A percentile compares a stretch with the other conserved stretches of the same genome.
These are phyloP conservation scores for Sphagnum magellanicum DNA, from an alignment of 228 moss, liverwort and hornwort genomes.

Conservation along the genomic window DNA sequence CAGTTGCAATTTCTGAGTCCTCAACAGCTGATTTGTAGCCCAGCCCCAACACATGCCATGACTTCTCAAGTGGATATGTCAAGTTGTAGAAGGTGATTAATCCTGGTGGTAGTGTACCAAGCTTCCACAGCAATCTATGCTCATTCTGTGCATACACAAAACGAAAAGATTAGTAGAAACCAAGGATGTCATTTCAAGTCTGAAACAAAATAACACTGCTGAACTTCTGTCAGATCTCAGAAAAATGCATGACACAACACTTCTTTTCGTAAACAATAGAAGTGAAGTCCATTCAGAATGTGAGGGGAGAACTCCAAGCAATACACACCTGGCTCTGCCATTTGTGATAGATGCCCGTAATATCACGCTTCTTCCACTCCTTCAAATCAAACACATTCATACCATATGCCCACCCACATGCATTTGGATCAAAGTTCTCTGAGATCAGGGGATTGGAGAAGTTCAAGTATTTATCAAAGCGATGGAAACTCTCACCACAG, in stretches of 20 bases:
- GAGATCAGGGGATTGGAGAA: conserved; percentile 75
- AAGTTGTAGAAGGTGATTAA: conserved; percentile 76
- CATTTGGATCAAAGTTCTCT: conserved; percentile 63
- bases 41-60: conserved; percentile 83
- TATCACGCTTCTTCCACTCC: conserved; percentile 76
- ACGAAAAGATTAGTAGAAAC: background rate
- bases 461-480: conserved; percentile 83
- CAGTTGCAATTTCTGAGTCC: conserved; percentile 42
- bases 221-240: too few species aligned
- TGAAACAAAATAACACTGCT: too few species aligned
- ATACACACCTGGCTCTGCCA: conserved; percentile 64
- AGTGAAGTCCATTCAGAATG: too few species aligned
- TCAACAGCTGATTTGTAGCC: conserved; percentile 77
- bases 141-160: conserved; percentile 49
- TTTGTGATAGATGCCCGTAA: conserved; percentile 80
- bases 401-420: conserved; percentile 89
- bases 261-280: too few species aligned
- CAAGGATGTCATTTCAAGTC: too few species aligned
- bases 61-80: conserved; percentile 63
- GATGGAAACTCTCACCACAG: conserved; percentile 77
- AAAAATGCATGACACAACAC: too few species aligned
- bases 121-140: conserved; percentile 74
- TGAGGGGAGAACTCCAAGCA: background rate
- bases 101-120: conserved; percentile 81
- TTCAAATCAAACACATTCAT: conserved; percentile 87